These are phyloP conservation scores for Mortierella sp. DNA, from an alignment of 371 early-diverging fungal species.

Conservation along the genomic window DNA sequence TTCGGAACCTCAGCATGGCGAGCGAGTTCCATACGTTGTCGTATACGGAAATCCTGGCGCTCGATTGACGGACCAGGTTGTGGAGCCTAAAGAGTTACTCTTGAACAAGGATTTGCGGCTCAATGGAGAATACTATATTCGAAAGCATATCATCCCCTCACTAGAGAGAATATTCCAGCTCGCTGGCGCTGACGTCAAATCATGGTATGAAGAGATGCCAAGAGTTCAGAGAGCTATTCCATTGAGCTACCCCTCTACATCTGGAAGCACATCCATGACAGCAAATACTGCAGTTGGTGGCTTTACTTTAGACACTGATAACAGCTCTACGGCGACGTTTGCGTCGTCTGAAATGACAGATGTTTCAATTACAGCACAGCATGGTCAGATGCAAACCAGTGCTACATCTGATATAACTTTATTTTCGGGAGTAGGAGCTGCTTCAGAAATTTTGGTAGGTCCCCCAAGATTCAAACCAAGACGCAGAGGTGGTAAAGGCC, in stretches of 20 bases:
- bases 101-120: slow-evolving; percentile 69
- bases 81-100: slow-evolving; percentile 75
- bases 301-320: neutral
- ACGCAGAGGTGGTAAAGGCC: slow-evolving; percentile 43
- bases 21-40: slow-evolving; percentile 91
- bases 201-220: slow-evolving; percentile 79
- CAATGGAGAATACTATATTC: slow-evolving; percentile 86
- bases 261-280: neutral
- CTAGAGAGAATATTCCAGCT: slow-evolving; percentile 83
- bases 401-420: neutral
- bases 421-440: neutral
- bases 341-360: slow-evolving; percentile 14
- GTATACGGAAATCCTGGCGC: slow-evolving; percentile 75
- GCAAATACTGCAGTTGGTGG: neutral
- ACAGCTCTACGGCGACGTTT: slow-evolving; percentile 12
- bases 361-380: slow-evolving; percentile 20
- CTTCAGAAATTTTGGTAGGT: neutral
- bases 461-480: slow-evolving; percentile 31
- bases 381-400: neutral
- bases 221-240: slow-evolving; percentile 58
- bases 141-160: slow-evolving; percentile 86
- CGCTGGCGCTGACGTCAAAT: slow-evolving; percentile 78
- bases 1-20: slow-evolving; percentile 86
- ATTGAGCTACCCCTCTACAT: slow-evolving; percentile 6
- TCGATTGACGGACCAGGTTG: slow-evolving; percentile 78